Conservation (phyloP, 805 yeast genomes). For the Saccharomycopsis fodiens region DNA sequence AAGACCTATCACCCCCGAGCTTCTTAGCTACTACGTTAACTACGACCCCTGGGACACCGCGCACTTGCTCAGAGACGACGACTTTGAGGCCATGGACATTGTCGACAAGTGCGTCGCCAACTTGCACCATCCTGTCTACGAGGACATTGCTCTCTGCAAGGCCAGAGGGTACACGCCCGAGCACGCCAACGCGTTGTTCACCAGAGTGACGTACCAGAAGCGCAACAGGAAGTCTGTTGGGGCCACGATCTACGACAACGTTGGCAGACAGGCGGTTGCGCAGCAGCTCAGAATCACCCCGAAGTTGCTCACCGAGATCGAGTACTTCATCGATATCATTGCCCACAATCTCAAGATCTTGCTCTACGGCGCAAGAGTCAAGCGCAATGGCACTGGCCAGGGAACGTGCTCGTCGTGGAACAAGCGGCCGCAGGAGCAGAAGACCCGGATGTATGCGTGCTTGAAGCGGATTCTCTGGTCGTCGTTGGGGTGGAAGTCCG, state of each 20-base stretch:
- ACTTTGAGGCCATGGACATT: neutral
- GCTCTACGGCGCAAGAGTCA: neutral
- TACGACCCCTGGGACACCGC: neutral
- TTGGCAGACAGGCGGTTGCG: neutral
- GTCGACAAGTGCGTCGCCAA: neutral
- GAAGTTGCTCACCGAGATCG: neutral
- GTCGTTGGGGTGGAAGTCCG: neutral
- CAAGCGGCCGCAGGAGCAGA: neutral
- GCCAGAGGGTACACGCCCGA: neutral
- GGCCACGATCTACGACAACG: neutral
- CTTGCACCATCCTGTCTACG: neutral
- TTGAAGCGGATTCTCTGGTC: neutral
- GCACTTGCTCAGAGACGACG: neutral
- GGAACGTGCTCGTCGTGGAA: neutral
- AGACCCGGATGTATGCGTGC: neutral
- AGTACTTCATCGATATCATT: neutral
- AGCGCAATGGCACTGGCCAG: neutral
- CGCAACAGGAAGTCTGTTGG: too few species aligned
- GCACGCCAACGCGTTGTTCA: neutral
- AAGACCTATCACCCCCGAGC: too few species aligned
- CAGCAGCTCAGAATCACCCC: neutral
- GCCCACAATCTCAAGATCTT: neutral
- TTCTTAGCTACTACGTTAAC: neutral
- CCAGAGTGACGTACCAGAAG: neutral
- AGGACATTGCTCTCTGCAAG: too few species aligned